phyloP scores from a whole-genome alignment of 441 rosid genomes.

The Corymbia calophylla region DNA sequence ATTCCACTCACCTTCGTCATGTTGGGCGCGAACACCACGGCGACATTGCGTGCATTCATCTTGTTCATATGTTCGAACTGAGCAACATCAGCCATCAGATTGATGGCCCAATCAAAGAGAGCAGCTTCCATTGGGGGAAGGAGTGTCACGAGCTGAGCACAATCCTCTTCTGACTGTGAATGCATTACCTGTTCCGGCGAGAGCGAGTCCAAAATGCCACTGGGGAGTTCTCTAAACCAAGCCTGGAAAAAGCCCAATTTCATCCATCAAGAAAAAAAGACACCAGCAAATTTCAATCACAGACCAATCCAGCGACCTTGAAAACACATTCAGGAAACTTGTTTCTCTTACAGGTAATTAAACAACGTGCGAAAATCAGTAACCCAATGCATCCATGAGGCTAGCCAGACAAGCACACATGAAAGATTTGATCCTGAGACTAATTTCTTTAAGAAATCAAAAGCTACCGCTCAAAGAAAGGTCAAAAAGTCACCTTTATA shows the following conservation, averaged over 20 bases:
- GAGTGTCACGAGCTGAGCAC: constrained; percentile 42
- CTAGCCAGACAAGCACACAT: neutral
- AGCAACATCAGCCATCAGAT: constrained; percentile 68
- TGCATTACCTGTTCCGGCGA: constrained; percentile 61
- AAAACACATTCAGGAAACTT: neutral
- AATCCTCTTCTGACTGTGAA: constrained; percentile 60
- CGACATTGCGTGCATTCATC: constrained; percentile 68
- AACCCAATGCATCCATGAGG: neutral
- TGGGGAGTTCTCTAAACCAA: constrained; percentile 80
- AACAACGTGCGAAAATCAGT: neutral
- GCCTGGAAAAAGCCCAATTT: constrained; percentile 27
- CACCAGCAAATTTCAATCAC: neutral
- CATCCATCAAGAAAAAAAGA: neutral
- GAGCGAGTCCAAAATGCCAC: constrained; percentile 54
- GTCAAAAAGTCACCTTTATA: constrained; percentile 31
- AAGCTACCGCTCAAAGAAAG: neutral
- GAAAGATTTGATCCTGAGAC: neutral
- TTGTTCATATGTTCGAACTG: constrained; percentile 56
- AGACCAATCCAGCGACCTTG: neutral
- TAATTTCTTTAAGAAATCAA: neutral
- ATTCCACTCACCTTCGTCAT: constrained; percentile 54
- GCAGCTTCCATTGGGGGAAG: constrained; percentile 64
- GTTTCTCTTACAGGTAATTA: neutral
- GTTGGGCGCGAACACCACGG: constrained; percentile 74
- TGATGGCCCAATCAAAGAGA: constrained; percentile 54